These are phyloP conservation scores for Galeopsis tetrahit DNA, from an alignment of 257 asterid species.

Conservation along the genomic window DNA sequence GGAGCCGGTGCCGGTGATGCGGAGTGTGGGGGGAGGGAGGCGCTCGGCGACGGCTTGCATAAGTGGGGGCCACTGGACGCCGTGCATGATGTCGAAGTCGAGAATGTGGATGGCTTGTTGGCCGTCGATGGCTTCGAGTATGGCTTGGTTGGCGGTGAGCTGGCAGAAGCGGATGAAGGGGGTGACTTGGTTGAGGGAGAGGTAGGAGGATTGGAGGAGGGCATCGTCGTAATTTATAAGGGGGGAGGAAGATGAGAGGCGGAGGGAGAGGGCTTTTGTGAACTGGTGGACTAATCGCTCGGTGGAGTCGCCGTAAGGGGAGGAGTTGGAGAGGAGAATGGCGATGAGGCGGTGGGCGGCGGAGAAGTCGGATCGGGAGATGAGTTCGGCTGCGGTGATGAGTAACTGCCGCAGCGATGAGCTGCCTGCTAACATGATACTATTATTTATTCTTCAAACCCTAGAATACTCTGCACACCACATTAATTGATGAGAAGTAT, in stretches of 20 bases:
- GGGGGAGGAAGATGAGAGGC: slow-evolving; percentile 47
- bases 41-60: slow-evolving; percentile 93
- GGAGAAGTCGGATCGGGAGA: slow-evolving; percentile 71
- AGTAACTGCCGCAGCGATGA: slow-evolving; percentile 77
- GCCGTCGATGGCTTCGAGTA: slow-evolving; percentile 72
- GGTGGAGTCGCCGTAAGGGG: slow-evolving; percentile 87
- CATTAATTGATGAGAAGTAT: too few species aligned
- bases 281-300: slow-evolving; percentile 87
- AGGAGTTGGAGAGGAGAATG: slow-evolving; percentile 58
- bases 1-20: slow-evolving; percentile 88
- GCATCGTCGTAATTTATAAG: slow-evolving; percentile 38
- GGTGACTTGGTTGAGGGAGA: slow-evolving; percentile 80
- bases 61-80: slow-evolving; percentile 98
- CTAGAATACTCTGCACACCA: too few species aligned
- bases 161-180: slow-evolving; percentile 86
- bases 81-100: slow-evolving; percentile 94
- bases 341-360: slow-evolving; percentile 77
- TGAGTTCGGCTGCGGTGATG: slow-evolving; percentile 76
- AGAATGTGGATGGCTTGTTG: slow-evolving; percentile 77
- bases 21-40: slow-evolving; percentile 69
- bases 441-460: too few species aligned
- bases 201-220: slow-evolving; percentile 70
- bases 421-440: too few species aligned
- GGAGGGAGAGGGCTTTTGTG: slow-evolving; percentile 73
- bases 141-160: slow-evolving; percentile 93